Base-by-base conservation (phyloP, 2,329 filamentous ascomycete species). In the Apiospora aurea region DNA sequence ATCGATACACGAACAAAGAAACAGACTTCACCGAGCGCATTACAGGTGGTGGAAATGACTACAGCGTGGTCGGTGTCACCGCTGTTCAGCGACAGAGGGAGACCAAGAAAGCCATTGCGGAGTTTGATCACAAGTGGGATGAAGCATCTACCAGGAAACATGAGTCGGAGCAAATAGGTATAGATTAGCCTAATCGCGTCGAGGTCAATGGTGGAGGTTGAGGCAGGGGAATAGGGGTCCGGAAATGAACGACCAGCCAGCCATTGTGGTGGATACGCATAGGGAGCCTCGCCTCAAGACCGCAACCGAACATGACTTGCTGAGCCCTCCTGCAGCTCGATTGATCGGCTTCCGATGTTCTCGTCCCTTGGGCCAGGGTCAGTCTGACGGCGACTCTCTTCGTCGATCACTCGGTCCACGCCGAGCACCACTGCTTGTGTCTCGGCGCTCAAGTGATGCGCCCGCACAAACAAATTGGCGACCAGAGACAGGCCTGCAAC, bases 361-460 rank as follows among this genome's bases (percentile, higher is more conserved):
- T 64, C 34, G 2, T 8, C 57, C 3, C 26, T 6, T 11, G 21
- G 13, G 13, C 24, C 21, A 18, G 3, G 21, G n/a, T n/a, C 10
- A 11, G 3, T 21, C 57, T 41, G 57, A 0, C 10, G 34, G 34
- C 41, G 18, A 10, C 34, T 34, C 18, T 41, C 57, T 1, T 41
- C 57, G 4, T 64, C 57, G 4, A 3, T 41, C 2, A 21, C 34
- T 24, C 57, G 41, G 29, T 41, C 57, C 5, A 64, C 21, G 21
- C 57, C 57, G 8, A 64, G 57, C 18, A 64, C 57, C 11, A 64
- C 18, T 1, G 18, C 57, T 34, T 64, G 57, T 2, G 34, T 64
- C 11, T 64, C 57, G 14, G 34, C 34, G 57, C 57, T 64, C 57
- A 64, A n/a, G 18, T 64, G 57, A 41, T 64, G 57, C 14, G 57